Evolutionary conservation across 495 filamentous ascomycete genomes (phyloP).

Genomic region (Penicillium tannophilum): DNA sequence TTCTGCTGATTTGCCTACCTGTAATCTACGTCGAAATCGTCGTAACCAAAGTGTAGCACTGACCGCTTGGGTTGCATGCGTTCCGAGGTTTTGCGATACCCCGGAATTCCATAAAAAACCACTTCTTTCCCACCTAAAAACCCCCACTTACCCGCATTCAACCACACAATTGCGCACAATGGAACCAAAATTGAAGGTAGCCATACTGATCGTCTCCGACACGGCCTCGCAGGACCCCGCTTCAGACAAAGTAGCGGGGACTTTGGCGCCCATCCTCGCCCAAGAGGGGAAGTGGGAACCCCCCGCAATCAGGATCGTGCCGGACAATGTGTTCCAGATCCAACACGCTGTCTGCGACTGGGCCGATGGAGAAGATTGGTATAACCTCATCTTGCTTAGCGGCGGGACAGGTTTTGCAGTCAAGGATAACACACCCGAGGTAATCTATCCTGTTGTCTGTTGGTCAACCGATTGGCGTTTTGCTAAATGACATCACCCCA

Average conservation of each 20-base stretch:
- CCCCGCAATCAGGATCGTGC: slow-evolving; percentile 71
- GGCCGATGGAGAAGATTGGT: slow-evolving; percentile 59
- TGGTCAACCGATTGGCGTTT: slow-evolving; percentile 6
- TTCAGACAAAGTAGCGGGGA: slow-evolving; percentile 68
- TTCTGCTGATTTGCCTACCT: background rate
- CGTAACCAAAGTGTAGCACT: slow-evolving; percentile 13
- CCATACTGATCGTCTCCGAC: slow-evolving; percentile 87
- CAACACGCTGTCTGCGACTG: slow-evolving; percentile 69
- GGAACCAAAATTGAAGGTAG: slow-evolving; percentile 43
- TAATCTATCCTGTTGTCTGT: slow-evolving; percentile 36
- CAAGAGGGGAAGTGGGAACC: slow-evolving; percentile 72
- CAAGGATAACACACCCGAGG: slow-evolving; percentile 89
- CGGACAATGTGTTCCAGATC: slow-evolving; percentile 74
- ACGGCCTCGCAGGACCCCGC: slow-evolving; percentile 85
- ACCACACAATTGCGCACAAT: slow-evolving; percentile 18
- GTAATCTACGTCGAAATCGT: background rate
- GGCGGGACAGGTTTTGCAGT: slow-evolving; percentile 93
- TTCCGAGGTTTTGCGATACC: slow-evolving; percentile 23
- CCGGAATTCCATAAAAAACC: slow-evolving; percentile 10
- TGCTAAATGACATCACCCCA: slow-evolving; percentile 37
- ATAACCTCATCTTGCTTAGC: slow-evolving; percentile 83
- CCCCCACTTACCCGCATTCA: slow-evolving; percentile 18
- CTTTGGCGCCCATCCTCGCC: slow-evolving; percentile 68
- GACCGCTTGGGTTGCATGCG: slow-evolving; percentile 18
- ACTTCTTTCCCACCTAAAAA: background rate